Evolutionary conservation across 352 stramenopile species (phyloP).

Genomic region (Thraustochytrium striatum): DNA sequence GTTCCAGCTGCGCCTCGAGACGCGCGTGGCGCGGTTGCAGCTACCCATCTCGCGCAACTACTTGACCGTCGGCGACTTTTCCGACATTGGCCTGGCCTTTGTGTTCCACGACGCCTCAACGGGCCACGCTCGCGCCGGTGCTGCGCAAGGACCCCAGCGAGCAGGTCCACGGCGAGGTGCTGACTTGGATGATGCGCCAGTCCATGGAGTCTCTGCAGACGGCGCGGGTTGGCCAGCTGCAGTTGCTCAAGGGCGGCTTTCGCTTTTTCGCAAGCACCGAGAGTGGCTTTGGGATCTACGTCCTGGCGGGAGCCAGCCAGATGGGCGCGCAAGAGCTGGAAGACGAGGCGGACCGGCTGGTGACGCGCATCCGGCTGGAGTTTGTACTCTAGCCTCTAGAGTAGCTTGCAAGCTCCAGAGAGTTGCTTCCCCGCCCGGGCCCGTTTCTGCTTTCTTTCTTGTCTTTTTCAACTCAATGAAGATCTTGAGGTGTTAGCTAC

Average conservation of each 20-base stretch:
- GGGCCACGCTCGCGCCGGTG: neutral
- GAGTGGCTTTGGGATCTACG: slow-evolving; percentile 25
- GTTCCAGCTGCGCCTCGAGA: neutral
- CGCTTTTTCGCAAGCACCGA: slow-evolving; percentile 9
- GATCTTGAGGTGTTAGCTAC: too few relatives aligned
- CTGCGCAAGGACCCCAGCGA: neutral
- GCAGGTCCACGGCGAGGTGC: neutral
- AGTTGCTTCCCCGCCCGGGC: neutral
- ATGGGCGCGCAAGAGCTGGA: neutral
- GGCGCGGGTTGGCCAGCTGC: neutral
- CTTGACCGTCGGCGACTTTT: neutral
- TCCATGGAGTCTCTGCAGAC: neutral
- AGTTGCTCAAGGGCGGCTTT: slow-evolving; percentile 20
- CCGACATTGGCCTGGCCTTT: neutral
- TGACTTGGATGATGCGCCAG: slow-evolving; percentile 16
- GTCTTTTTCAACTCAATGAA: too few relatives aligned
- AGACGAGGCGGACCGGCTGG: slow-evolving; percentile 23
- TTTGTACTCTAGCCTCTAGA: neutral
- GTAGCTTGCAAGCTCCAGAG: neutral
- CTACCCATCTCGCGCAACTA: neutral
- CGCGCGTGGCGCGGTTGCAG: slow-evolving; percentile 15
- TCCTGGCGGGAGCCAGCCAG: neutral
- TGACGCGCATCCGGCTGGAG: slow-evolving; percentile 3
- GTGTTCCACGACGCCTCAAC: neutral
- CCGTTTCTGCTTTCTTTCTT: neutral